Conservation (phyloP, 768 basidiomycete genomes). For the Tylopilus sp. region DNA sequence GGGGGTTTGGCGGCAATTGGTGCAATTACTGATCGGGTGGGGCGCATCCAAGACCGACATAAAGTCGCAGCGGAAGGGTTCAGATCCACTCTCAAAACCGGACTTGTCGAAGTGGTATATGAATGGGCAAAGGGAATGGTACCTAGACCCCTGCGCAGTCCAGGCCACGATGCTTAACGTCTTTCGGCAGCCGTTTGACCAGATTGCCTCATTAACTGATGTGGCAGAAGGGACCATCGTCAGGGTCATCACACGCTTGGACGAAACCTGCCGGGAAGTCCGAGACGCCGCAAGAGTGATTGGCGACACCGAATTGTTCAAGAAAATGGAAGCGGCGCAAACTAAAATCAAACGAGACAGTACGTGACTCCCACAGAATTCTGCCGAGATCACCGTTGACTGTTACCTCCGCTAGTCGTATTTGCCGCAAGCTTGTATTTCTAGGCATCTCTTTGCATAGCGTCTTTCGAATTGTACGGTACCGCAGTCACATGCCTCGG, state of each 20-base stretch:
- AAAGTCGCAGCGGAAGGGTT: constrained; percentile 80
- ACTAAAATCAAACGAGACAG: constrained; percentile 94
- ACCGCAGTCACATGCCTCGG: constrained; percentile 11
- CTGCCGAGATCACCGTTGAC: constrained; percentile 3
- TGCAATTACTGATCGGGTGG: constrained; percentile 74
- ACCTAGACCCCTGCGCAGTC: constrained; percentile 19
- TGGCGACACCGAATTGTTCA: constrained; percentile 92
- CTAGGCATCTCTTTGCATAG: constrained; percentile 38
- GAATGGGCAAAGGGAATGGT: constrained; percentile 99
- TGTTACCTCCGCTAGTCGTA: constrained; percentile 50
- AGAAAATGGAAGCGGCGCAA: constrained; percentile 97
- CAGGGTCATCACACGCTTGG: constrained; percentile 89
- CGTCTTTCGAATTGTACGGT: too few relatives aligned
- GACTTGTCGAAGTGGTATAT: constrained; percentile 93
- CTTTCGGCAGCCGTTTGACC: constrained; percentile 78
- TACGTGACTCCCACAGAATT: constrained; percentile 45
- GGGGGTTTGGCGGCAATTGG: constrained; percentile 77
- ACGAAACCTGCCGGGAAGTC: constrained; percentile 96
- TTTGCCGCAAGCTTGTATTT: constrained; percentile 89
- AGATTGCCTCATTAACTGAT: constrained; percentile 90
- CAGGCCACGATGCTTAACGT: neutral
- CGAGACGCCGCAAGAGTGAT: constrained; percentile 96
- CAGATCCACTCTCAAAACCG: constrained; percentile 79
- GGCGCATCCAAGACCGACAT: constrained; percentile 72
- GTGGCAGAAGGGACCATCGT: constrained; percentile 97